Conservation (phyloP, 192 early-diverging fungal species). For the Backusella luteola region DNA sequence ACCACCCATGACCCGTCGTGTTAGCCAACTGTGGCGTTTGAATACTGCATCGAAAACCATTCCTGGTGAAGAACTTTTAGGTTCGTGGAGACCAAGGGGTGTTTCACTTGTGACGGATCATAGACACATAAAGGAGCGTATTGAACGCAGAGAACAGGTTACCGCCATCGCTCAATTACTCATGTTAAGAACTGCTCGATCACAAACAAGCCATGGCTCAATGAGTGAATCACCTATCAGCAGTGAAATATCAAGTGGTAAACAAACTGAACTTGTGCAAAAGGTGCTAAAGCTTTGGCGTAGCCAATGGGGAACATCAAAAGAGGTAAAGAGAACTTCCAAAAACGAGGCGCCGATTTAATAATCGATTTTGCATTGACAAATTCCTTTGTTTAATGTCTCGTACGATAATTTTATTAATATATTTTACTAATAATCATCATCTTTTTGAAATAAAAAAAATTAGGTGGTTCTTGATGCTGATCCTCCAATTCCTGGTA, state of each 20-base stretch:
- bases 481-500: constrained; percentile 40
- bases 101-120: constrained; percentile 62
- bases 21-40: constrained; percentile 65
- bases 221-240: constrained; percentile 6
- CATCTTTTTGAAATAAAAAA: constrained; percentile 9
- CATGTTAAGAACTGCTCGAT: constrained; percentile 24
- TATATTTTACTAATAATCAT: constrained; percentile 10
- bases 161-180: constrained; percentile 41
- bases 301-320: constrained; percentile 31
- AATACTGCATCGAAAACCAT: constrained; percentile 68
- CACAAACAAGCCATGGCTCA: constrained; percentile 26
- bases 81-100: constrained; percentile 67
- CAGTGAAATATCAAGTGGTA: neutral
- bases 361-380: neutral
- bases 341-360: neutral
- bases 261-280: constrained; percentile 9
- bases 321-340: constrained; percentile 27
- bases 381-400: constrained; percentile 1
- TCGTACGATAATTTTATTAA: constrained; percentile 2
- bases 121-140: constrained; percentile 31
- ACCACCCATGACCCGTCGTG: constrained; percentile 49
- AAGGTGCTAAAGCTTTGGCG: constrained; percentile 18
- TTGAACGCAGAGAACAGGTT: constrained; percentile 42
- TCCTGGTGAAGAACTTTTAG: constrained; percentile 69
- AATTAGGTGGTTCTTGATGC: constrained; percentile 36